Evolutionary conservation across 108 stramenopile species (phyloP).

Genomic region (Discostella stelligeroides): DNA sequence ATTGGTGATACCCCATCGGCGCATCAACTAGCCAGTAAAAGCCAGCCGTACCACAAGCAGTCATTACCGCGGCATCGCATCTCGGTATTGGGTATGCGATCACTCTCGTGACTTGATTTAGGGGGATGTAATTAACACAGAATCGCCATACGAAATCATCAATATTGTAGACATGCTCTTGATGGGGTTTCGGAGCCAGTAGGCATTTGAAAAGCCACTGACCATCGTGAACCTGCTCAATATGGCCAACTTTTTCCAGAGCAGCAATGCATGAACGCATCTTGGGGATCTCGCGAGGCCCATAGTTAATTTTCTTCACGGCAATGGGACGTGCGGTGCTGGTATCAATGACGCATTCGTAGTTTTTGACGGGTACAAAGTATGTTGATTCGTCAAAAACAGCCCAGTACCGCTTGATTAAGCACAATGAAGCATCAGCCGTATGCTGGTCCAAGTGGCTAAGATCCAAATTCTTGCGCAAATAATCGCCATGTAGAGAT

Average conservation of each 20-base stretch:
- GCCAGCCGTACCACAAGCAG: not conserved
- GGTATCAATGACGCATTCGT: not conserved
- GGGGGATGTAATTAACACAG: no score
- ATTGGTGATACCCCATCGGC: not conserved
- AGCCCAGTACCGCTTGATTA: not conserved
- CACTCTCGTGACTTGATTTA: not conserved
- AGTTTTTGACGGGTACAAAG: not conserved
- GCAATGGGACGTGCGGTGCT: not conserved
- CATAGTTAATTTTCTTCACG: not conserved
- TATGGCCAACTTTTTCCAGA: no score
- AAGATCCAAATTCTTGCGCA: not conserved
- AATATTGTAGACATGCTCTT: no score
- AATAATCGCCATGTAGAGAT: not conserved
- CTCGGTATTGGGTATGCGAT: not conserved
- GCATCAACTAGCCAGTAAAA: not conserved
- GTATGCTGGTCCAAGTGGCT: not conserved
- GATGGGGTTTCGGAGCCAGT: no score
- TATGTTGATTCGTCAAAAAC: not conserved
- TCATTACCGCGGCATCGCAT: not conserved
- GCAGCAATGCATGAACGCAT: not conserved
- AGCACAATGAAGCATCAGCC: not conserved
- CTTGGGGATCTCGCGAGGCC: not conserved
- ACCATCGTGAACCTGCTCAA: not conserved
- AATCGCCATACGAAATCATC: no score
- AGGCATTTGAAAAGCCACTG: not conserved